phyloP scores from a whole-genome alignment of 345 rosid species.

The Mercurialis annua region DNA sequence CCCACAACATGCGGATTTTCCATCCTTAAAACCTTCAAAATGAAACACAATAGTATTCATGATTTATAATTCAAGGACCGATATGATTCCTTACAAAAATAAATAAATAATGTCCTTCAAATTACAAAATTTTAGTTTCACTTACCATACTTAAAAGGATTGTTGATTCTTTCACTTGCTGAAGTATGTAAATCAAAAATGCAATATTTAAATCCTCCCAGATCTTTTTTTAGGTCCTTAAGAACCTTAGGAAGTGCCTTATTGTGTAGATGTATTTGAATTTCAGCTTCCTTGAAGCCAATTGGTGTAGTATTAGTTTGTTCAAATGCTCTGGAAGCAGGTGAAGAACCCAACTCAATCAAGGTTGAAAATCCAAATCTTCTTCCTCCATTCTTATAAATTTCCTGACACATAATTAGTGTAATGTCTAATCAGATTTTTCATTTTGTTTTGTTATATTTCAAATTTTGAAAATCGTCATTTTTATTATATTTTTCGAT shows the following conservation, averaged over 20 bases:
- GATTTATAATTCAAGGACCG: no score
- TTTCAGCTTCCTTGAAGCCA: not conserved
- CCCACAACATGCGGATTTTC: slow-evolving; percentile 13
- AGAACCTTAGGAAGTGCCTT: not conserved
- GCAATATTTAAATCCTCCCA: slow-evolving; percentile 14
- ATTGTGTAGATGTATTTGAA: slow-evolving; percentile 15
- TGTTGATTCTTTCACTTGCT: not conserved
- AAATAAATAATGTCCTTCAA: not conserved
- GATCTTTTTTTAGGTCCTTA: slow-evolving; percentile 9
- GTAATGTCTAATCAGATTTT: no score
- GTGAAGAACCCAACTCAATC: not conserved
- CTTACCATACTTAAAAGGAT: no score
- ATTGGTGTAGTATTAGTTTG: not conserved
- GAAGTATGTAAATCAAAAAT: slow-evolving; percentile 14
- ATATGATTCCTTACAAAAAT: not conserved
- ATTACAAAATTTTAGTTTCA: not conserved
- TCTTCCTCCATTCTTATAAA: slow-evolving; percentile 7
- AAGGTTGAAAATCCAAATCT: slow-evolving; percentile 2
- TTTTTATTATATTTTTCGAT: no score
- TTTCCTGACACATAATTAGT: slow-evolving; percentile 1
- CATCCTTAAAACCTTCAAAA: slow-evolving; percentile 15
- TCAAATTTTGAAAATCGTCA: no score
- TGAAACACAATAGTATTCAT: not conserved
- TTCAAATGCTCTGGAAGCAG: not conserved
- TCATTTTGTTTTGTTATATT: no score